Conservation (phyloP, 2,329 filamentous ascomycete genomes). For the Ascocoryne sarcoides region DNA sequence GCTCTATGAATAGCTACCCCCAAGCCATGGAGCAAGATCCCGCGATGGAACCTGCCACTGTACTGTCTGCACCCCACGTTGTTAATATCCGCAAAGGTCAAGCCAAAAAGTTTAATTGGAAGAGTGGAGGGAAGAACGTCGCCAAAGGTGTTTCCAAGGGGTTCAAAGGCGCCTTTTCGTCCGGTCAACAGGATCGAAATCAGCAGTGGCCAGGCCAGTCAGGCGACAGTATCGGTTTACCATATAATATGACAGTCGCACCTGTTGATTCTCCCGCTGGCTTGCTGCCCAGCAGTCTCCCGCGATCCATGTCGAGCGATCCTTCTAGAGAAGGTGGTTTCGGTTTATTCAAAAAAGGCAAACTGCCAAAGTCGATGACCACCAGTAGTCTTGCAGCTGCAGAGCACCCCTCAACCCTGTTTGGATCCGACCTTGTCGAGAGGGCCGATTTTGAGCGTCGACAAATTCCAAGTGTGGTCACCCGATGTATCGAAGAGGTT, state of each 20-base stretch:
- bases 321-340: constrained; percentile 40
- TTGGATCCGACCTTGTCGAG: constrained; percentile 81
- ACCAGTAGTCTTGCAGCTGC: constrained; percentile 31
- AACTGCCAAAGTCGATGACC: constrained; percentile 43
- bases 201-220: constrained; percentile 44
- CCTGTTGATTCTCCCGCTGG: constrained; percentile 38
- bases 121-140: constrained; percentile 88
- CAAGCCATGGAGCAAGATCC: constrained; percentile 29
- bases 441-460: constrained; percentile 82
- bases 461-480: constrained; percentile 83
- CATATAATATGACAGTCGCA: constrained; percentile 59
- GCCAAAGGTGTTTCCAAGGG: constrained; percentile 92
- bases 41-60: constrained; percentile 26
- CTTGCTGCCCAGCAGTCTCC: constrained; percentile 16
- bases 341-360: constrained; percentile 54
- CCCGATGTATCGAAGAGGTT: constrained; percentile 91
- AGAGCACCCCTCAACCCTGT: constrained; percentile 55
- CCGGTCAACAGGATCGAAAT: constrained; percentile 42
- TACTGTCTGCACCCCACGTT: constrained; percentile 62
- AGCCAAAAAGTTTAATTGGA: constrained; percentile 71
- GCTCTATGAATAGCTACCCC: constrained; percentile 23
- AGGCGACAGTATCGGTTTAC: constrained; percentile 57
- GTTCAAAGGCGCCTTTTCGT: constrained; percentile 76
- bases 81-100: constrained; percentile 93
- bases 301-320: constrained; percentile 22